A percentile compares a stretch with the other conserved stretches of the same genome.
phyloP scores from a whole-genome alignment of 805 yeast genomes.

The Yamadazyma sp. region DNA sequence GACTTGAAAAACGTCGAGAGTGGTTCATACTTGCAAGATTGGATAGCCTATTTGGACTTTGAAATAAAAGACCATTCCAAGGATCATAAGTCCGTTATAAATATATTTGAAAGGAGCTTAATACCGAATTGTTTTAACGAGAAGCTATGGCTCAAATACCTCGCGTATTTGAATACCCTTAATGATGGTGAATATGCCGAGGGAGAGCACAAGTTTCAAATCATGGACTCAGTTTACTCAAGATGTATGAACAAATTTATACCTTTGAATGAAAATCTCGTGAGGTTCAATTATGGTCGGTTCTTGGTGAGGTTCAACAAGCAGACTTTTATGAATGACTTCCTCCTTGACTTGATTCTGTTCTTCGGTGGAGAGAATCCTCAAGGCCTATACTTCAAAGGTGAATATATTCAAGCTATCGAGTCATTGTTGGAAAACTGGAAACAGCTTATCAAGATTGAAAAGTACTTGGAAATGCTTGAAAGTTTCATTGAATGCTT shows the following conservation, averaged over 20 bases:
- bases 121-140: slow-evolving; percentile 63
- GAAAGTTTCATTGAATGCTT: slow-evolving; percentile 7
- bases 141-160: slow-evolving; percentile 67
- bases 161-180: slow-evolving; percentile 48
- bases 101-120: slow-evolving; percentile 71
- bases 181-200: slow-evolving; percentile 8
- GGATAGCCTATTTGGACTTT: slow-evolving; percentile 64
- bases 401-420: slow-evolving; percentile 14
- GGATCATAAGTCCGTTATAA: slow-evolving; percentile 29
- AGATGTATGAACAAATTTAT: slow-evolving; percentile 48
- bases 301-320: slow-evolving; percentile 22
- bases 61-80: slow-evolving; percentile 33
- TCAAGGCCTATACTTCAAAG: slow-evolving; percentile 14
- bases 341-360: slow-evolving; percentile 25
- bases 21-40: slow-evolving; percentile 44
- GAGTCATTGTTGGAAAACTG: slow-evolving; percentile 12
- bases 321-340: slow-evolving; percentile 25
- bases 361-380: slow-evolving; percentile 22
- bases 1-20: slow-evolving; percentile 26
- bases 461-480: background rate
- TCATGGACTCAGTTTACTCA: slow-evolving; percentile 45
- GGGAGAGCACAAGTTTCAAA: slow-evolving; percentile 1
- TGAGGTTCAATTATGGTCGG: slow-evolving; percentile 27
- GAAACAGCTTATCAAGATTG: background rate
- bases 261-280: slow-evolving; percentile 25